Evolutionary conservation across 1,139 yeast species (phyloP), one percentile per base, ranked within the genome.

Genomic region (Sugiyamaella sp.): DNA sequence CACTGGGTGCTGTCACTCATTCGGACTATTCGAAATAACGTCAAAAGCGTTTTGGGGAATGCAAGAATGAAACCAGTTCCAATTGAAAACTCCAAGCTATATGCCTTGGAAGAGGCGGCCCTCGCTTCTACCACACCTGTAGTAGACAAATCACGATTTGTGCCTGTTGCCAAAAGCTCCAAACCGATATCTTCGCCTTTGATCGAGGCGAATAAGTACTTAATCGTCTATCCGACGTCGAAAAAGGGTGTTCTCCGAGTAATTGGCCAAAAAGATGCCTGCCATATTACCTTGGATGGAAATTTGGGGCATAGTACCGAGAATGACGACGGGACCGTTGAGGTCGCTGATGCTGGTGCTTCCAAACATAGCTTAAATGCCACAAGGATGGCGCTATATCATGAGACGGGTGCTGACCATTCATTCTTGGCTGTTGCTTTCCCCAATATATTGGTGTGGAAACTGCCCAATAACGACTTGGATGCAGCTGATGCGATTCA

Each of bases 211-310:
- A 67, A 63, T 47, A 64, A 61, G 22, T 59, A 62, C 32, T 67
- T 68, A 50, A 69, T 71, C 48, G 67, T 67, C 38, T 66, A 65
- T 49, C 60, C 69, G 2, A 60, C 69, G 2, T 59, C 67, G 14
- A 65, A 65, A 46, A 57, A 54, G 8, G 63, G 68, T 14, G 43
- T 59, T 19, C 52, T 66, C 9, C 57, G 69, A 27, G 64, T 64
- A 17, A 62, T 66, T 35, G 53, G 60, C 25, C 69, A 66, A 51
- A 61, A 62, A 21, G 62, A 63, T 45, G 68, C 66, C 2, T 47
- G 58, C 9, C 62, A 63, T 48, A 52, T 63, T 24, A 55, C 60
- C 2, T 52, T 63, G 25, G 51, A 52, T 40, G 53, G 54, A 14
- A 46, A 46, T 20, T 10, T 27, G 12, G 46, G 17, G 4, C 38